Evolutionary conservation across 352 stramenopile genomes (phyloP).

Genomic region (Pythium brassicae): DNA sequence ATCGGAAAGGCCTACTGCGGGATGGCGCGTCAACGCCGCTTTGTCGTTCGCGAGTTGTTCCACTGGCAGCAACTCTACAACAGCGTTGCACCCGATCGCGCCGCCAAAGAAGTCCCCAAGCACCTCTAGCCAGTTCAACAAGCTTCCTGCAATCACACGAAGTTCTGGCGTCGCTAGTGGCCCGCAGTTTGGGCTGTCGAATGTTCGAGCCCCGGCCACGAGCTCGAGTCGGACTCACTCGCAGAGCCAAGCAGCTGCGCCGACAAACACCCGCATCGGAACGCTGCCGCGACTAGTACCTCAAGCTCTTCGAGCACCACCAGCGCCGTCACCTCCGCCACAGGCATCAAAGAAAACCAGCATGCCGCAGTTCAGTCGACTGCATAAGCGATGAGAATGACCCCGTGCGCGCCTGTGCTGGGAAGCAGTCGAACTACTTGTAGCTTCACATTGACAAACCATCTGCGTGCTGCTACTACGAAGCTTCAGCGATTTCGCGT

Average conservation of each 20-base stretch:
- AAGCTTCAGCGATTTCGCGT: no score
- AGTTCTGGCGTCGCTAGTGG: background rate
- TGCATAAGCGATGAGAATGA: constrained; percentile 47
- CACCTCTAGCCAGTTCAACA: constrained; percentile 1
- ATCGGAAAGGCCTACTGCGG: background rate
- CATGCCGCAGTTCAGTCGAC: constrained; percentile 57
- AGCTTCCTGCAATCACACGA: constrained; percentile 10
- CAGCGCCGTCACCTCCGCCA: constrained; percentile 36
- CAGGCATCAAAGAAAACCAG: constrained; percentile 28
- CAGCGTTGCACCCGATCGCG: background rate
- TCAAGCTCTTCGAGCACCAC: constrained; percentile 8
- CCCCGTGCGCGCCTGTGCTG: background rate
- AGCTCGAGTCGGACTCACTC: background rate
- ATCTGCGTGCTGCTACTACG: no score
- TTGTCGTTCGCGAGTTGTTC: background rate
- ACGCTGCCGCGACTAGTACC: constrained; percentile 30
- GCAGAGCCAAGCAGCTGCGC: background rate
- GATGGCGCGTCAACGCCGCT: background rate
- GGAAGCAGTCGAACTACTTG: no score
- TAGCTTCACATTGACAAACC: no score
- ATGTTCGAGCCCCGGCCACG: background rate
- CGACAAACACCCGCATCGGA: constrained; percentile 7
- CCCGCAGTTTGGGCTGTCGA: constrained; percentile 10
- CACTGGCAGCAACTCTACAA: background rate
- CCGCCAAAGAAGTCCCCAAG: background rate